Base-by-base conservation (phyloP, 495 filamentous ascomycete genomes). In the Thermothielavioides terrestris region DNA sequence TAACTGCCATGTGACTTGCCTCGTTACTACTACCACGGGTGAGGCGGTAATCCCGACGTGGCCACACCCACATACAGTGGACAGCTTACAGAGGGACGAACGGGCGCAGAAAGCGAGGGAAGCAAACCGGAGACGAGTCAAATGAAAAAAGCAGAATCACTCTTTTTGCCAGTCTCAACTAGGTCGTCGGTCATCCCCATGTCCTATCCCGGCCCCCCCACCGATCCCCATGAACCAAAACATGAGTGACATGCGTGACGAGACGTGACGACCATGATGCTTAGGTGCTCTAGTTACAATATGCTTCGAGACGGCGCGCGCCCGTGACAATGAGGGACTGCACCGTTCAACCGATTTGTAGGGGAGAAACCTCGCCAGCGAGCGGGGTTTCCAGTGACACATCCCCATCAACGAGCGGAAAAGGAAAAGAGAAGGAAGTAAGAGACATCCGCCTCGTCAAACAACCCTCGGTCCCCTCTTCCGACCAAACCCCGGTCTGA, bases 101-200 rank as follows among this genome's bases (percentile, higher is more conserved):
- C n/a, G 4, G 4, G 31, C 7, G 15, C 4, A 37, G 2, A 14
- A n/a, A 12, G 5, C 10, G 14, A 23, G 4, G 11, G 11, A 2
- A 21, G 17, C 28, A 45, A 2, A 32, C 1, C 28, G 34, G 4
- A 32, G 2, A 4, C 17, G 20, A 18, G 1, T 1, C 15, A 15
- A 0, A 32, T 8, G 22, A 17, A 30, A 38, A 27, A n/a, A n/a
- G n/a, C n/a, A n/a, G 35, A 47, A 47, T 23, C 23, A 38, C 23
- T 48, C 15, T 11, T 22, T 45, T 39, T 38, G 23, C 34, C 46
- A 48, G 39, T 48, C 46, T 48, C 35, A 48, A 40, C 35, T 23
- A 8, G 34, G 4, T 23, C 34, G 15, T 9, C 17, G 10, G 11
- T n/a, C 12, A 15, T 12, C 32, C 32, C 9, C n/a, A 15, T 21